Conservation (phyloP, 2,329 filamentous ascomycete species). For the Lachnellula willkommii region DNA sequence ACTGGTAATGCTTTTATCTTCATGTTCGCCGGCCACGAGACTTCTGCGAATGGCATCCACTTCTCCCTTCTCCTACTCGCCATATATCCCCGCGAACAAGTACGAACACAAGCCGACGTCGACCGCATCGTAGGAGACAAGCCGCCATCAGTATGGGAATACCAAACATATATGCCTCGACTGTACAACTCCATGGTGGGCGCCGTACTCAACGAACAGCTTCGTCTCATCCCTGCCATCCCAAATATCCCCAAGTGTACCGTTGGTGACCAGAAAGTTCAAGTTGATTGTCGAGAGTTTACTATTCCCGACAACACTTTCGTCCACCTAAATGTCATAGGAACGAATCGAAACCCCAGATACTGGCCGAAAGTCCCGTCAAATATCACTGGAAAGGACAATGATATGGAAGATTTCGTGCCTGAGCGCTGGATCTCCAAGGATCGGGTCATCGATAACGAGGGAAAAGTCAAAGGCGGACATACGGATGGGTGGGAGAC, state of each 20-base stretch:
- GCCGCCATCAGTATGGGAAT: conserved; percentile 14
- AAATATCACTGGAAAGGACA: not conserved
- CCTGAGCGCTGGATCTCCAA: conserved; percentile 50
- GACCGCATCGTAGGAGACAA: conserved; percentile 25
- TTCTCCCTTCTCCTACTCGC: conserved; percentile 29
- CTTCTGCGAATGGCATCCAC: conserved; percentile 29
- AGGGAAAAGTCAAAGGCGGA: conserved; percentile 2
- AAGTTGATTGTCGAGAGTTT: conserved; percentile 13
- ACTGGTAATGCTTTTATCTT: conserved; percentile 31
- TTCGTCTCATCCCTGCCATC: conserved; percentile 50
- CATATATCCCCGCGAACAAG: conserved; percentile 14
- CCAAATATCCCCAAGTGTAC: conserved; percentile 48
- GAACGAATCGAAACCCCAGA: conserved; percentile 48
- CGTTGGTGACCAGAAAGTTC: conserved; percentile 7
- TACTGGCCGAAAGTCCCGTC: conserved; percentile 42
- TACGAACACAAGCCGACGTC: conserved; percentile 23
- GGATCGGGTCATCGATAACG: not conserved
- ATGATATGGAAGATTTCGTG: conserved; percentile 39
- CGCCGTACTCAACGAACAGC: conserved; percentile 43
- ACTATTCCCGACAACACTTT: conserved; percentile 29
- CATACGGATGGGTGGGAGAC: conserved; percentile 2
- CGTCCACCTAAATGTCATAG: conserved; percentile 42
- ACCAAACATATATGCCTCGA: conserved; percentile 20
- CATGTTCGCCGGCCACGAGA: conserved; percentile 32
- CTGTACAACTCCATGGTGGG: conserved; percentile 27